phyloP scores from a whole-genome alignment of 495 filamentous ascomycete genomes.

The Hamigera avellanea region DNA sequence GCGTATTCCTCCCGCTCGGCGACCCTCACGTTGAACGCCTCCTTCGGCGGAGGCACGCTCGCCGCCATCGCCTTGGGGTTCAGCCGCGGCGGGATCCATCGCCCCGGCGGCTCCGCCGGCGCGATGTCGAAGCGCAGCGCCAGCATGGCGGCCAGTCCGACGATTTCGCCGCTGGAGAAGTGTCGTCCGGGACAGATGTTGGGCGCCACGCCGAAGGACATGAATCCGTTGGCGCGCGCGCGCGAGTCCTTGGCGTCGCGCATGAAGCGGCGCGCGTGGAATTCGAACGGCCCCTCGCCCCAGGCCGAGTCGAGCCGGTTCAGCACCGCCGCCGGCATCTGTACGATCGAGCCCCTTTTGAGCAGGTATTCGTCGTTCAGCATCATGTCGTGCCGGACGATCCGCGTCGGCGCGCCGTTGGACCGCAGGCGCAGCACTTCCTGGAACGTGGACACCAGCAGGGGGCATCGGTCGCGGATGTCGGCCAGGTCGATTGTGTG shows the following conservation, averaged over 20 bases:
- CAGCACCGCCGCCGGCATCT: conserved; percentile 15
- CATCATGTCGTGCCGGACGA: conserved; percentile 18
- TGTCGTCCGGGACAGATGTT: conserved; percentile 35
- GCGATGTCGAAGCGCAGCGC: conserved; percentile 28
- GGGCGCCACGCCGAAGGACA: conserved; percentile 31
- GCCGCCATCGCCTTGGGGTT: conserved; percentile 11
- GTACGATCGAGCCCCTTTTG: conserved; percentile 13
- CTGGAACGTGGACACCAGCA: conserved; percentile 27
- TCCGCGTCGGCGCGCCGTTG: conserved; percentile 11
- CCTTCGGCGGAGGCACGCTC: conserved; percentile 6
- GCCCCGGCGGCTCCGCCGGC: conserved; percentile 7
- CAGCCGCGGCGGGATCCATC: conserved; percentile 10
- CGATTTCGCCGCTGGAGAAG: conserved; percentile 32
- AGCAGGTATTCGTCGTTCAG: conserved; percentile 19
- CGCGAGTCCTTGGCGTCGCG: conserved; percentile 3
- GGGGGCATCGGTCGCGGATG: conserved; percentile 24
- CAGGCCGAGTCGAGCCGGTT: conserved; percentile 11
- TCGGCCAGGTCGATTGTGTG: conserved; percentile 21
- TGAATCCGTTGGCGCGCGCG: conserved; percentile 15
- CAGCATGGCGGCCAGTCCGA: conserved; percentile 23
- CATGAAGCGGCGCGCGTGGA: conserved; percentile 22
- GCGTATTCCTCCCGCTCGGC: conserved; percentile 9
- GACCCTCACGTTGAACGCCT: conserved; percentile 9
- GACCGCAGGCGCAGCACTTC: conserved; percentile 22
- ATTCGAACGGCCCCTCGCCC: conserved; percentile 14